Evolutionary conservation across 2,329 filamentous ascomycete genomes (phyloP).

Genomic region (Nemania sp.): DNA sequence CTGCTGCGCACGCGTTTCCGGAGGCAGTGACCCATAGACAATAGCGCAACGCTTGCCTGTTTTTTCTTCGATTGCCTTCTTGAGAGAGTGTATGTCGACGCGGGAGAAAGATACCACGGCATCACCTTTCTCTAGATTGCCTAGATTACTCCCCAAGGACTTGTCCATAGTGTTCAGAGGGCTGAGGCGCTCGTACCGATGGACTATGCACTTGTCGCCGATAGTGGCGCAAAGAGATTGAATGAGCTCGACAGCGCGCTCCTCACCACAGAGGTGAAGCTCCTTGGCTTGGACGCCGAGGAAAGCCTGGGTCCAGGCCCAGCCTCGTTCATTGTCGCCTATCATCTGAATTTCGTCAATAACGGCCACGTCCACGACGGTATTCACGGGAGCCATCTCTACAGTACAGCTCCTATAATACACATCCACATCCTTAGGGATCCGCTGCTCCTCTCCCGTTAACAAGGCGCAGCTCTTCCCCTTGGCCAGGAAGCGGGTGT

Average conservation of each 20-base stretch:
- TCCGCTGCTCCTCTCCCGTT: slow-evolving; percentile 86
- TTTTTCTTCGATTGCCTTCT: slow-evolving; percentile 71
- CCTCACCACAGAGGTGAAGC: slow-evolving; percentile 91
- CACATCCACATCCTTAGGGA: slow-evolving; percentile 60
- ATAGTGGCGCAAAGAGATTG: slow-evolving; percentile 74
- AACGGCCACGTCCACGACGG: slow-evolving; percentile 79
- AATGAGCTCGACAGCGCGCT: slow-evolving; percentile 78
- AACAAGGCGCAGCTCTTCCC: slow-evolving; percentile 77
- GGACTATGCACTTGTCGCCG: slow-evolving; percentile 81
- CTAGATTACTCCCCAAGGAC: slow-evolving; percentile 66
- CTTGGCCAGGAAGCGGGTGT: slow-evolving; percentile 78
- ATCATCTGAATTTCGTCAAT: slow-evolving; percentile 99
- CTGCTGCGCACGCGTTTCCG: slow-evolving; percentile 90
- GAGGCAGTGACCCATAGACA: slow-evolving; percentile 88
- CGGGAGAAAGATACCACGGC: slow-evolving; percentile 88
- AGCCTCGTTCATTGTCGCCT: slow-evolving; percentile 75
- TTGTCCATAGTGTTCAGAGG: slow-evolving; percentile 67
- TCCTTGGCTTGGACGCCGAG: slow-evolving; percentile 86
- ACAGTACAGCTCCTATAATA: slow-evolving; percentile 86
- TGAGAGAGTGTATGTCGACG: slow-evolving; percentile 77
- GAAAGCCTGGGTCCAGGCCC: slow-evolving; percentile 92
- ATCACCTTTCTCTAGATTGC: slow-evolving; percentile 80
- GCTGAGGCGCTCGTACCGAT: slow-evolving; percentile 82
- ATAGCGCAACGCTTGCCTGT: slow-evolving; percentile 86
- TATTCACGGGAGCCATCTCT: slow-evolving; percentile 72